These are phyloP conservation scores for Platanthera guangdongensis DNA, from an alignment of 106 monocot genomes.

Conservation along the genomic window DNA sequence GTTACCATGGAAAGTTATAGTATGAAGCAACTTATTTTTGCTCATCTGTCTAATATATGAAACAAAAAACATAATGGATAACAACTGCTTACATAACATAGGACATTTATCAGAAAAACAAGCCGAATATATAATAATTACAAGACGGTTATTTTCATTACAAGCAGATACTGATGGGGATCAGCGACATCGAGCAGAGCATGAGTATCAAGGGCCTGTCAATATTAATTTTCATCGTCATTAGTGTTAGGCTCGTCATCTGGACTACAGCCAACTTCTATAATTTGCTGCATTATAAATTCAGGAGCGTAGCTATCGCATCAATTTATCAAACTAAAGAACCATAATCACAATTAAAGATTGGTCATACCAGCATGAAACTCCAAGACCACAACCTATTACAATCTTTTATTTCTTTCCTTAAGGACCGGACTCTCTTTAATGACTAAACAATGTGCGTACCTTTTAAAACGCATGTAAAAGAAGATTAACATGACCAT, in stretches of 20 bases:
- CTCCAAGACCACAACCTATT: too few species aligned
- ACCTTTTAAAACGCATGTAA: too few species aligned
- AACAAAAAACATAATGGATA: background rate
- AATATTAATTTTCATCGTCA: background rate
- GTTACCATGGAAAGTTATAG: background rate
- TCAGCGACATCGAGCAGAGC: too few species aligned
- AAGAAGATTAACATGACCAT: too few species aligned
- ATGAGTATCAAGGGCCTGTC: background rate
- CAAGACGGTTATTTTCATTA: background rate
- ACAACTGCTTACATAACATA: background rate
- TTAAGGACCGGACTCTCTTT: too few species aligned
- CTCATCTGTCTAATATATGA: background rate
- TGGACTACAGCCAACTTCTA: background rate
- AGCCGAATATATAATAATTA: background rate
- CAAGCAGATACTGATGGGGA: background rate
- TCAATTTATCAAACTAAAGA: too few species aligned
- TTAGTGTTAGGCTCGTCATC: background rate
- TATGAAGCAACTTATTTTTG: background rate
- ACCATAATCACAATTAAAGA: too few species aligned
- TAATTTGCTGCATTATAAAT: too few species aligned
- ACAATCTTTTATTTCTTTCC: too few species aligned
- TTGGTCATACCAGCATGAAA: too few species aligned
- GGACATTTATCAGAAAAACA: background rate
- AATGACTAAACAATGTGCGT: too few species aligned
- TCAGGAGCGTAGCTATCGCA: too few species aligned